Percentiles rank a stretch among this genome's conserved stretches.
These are phyloP conservation scores for Zoysia japonica DNA, from an alignment of 176 grass and related monocot genomes.

Conservation along the genomic window DNA sequence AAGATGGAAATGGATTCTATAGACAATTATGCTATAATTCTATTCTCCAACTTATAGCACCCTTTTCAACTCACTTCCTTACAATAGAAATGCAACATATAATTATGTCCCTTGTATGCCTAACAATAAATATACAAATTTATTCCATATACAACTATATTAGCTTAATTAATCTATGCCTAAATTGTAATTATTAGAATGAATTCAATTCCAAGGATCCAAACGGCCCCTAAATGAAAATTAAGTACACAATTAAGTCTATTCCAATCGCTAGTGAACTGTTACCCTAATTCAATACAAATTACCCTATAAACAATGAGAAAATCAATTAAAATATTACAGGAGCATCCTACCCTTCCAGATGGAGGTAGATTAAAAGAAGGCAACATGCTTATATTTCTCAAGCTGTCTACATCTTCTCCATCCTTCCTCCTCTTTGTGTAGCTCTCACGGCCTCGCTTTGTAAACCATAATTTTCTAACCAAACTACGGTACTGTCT, in stretches of 20 bases:
- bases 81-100: too few species aligned
- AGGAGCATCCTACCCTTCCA: conserved; percentile 51
- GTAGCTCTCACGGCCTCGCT: conserved; percentile 55
- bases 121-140: too few species aligned
- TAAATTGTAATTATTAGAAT: too few species aligned
- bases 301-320: conserved; percentile 26
- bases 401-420: conserved; percentile 49
- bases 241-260: conserved; percentile 5
- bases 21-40: too few species aligned
- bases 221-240: neutral
- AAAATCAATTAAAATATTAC: conserved; percentile 16
- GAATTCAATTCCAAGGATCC: too few species aligned
- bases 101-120: too few species aligned
- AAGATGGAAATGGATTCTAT: too few species aligned
- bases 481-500: conserved; percentile 54
- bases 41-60: too few species aligned
- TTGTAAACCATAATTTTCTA: conserved; percentile 65
- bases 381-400: conserved; percentile 42
- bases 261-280: conserved; percentile 17
- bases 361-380: conserved; percentile 36
- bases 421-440: conserved; percentile 91
- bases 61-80: too few species aligned
- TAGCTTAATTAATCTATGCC: too few species aligned
- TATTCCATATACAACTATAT: too few species aligned
- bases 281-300: neutral